Evolutionary conservation across 345 rosid genomes (phyloP).

Genomic region (Pseudoturritis turrita): DNA sequence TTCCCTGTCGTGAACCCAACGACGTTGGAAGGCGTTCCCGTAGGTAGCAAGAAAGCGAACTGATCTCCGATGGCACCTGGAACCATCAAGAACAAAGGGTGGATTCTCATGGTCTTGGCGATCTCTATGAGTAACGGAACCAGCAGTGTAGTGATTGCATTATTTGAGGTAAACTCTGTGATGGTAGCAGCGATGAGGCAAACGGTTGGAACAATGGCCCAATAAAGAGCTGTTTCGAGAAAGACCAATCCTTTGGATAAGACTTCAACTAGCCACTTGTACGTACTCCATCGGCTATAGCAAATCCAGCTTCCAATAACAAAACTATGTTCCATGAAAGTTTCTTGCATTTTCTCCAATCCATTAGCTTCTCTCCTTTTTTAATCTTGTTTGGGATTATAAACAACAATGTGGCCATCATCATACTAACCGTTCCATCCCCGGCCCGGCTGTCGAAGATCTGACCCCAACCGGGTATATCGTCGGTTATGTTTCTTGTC

Average conservation of each 20-base stretch:
- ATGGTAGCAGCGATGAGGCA: constrained; percentile 56
- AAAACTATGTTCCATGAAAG: constrained; percentile 81
- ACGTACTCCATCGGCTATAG: constrained; percentile 85
- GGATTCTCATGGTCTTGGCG: constrained; percentile 62
- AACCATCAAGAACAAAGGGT: constrained; percentile 70
- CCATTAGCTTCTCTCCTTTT: constrained; percentile 86
- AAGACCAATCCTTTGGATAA: constrained; percentile 57
- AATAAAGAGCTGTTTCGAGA: constrained; percentile 60
- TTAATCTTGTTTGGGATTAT: constrained; percentile 77
- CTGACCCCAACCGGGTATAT: constrained; percentile 85
- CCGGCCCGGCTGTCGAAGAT: constrained; percentile 70
- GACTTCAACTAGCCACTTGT: constrained; percentile 72
- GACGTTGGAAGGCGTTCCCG: constrained; percentile 70
- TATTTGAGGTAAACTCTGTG: constrained; percentile 86
- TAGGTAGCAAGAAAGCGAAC: constrained; percentile 77
- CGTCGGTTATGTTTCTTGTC: constrained; percentile 91
- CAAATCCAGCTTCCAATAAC: constrained; percentile 81
- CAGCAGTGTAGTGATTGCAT: constrained; percentile 67
- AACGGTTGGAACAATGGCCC: constrained; percentile 64
- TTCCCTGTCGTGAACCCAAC: constrained; percentile 91
- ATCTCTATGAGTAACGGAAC: constrained; percentile 73
- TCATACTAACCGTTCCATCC: constrained; percentile 82
- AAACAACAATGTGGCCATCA: constrained; percentile 88
- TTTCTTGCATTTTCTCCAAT: constrained; percentile 91
- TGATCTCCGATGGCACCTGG: constrained; percentile 85